A percentile compares a stretch with the other conserved stretches of the same genome.
Conservation (phyloP, 768 basidiomycete genomes). For the Termitomyces bulborhizus region DNA sequence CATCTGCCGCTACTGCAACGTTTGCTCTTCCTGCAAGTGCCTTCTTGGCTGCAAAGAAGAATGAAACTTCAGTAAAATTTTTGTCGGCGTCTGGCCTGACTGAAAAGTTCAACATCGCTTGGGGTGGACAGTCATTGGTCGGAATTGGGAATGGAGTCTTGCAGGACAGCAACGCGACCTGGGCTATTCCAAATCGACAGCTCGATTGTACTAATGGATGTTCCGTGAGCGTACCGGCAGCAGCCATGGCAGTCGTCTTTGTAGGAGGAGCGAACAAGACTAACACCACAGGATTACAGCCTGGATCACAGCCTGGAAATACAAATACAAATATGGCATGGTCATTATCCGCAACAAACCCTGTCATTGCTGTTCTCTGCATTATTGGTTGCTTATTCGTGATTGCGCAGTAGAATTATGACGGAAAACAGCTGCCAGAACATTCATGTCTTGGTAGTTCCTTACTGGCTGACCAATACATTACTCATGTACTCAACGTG, state of each 20-base stretch:
- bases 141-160: conserved; percentile 34
- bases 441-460: neutral
- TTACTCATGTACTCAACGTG: neutral
- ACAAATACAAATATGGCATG: neutral
- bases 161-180: conserved; percentile 22
- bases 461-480: neutral
- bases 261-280: conserved; percentile 11
- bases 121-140: conserved; percentile 50
- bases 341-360: neutral
- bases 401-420: neutral
- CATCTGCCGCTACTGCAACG: conserved; percentile 26
- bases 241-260: conserved; percentile 45
- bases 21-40: conserved; percentile 32
- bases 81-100: conserved; percentile 38
- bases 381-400: neutral
- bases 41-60: conserved; percentile 17
- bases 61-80: conserved; percentile 36
- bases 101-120: conserved; percentile 51
- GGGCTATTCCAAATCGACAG: conserved; percentile 29
- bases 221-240: conserved; percentile 38
- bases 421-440: neutral
- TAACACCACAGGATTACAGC: neutral
- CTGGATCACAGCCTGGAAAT: no score
- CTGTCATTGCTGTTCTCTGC: neutral
- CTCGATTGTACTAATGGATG: conserved; percentile 39